Base-by-base conservation (phyloP, 139 green algal genomes). In the Deuterostichococcus epilithicus region DNA sequence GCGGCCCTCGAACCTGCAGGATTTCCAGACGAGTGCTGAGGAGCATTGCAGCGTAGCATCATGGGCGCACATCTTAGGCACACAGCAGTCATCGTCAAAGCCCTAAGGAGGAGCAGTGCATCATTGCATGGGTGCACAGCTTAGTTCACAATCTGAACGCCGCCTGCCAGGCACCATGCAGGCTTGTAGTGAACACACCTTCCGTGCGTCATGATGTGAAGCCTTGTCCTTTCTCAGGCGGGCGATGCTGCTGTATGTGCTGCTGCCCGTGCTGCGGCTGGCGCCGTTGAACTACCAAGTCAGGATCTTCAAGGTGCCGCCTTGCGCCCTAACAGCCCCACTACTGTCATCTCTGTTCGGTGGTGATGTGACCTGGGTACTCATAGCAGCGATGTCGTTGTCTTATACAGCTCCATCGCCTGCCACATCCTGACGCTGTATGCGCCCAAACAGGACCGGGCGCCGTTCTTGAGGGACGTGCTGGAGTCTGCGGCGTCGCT, bases 191-290 rank as follows among this genome's bases (percentile, higher is more conserved):
- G 36, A 13, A 34, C 33, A 23, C 5, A 74, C 5, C 36, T 60
- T 63, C 34, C 68, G 42, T 42, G 18, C 13, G 30, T 72, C n/a
- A n/a, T n/a, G n/a, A n/a, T 39, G 36, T 72, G 26, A n/a, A 34
- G 35, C 67, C 30, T 28, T 28, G 67, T 33, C 5, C 2, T 36
- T 44, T 10, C 68, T 59, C 78, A 82, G 78, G 65, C 44, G 66
- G 5, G 72, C 78, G 0, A 76, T 82, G 68, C 34, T 82, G 34
- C 35, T 68, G 6, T 77, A 67, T 52, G 20, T 82, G 34, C 66
- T 82, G 35, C 2, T 78, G 44, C 78, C 78, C 4, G 33, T n/a
- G 26, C 73, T 82, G 66, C 28, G 59, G 3, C 70, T 67, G 5
- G 70, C 78, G 2, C 72, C 72, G 1, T 15, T 58, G 6, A 5